Base-by-base conservation (phyloP, 2,329 filamentous ascomycete genomes). In the Neocatenulostroma microsporum region DNA sequence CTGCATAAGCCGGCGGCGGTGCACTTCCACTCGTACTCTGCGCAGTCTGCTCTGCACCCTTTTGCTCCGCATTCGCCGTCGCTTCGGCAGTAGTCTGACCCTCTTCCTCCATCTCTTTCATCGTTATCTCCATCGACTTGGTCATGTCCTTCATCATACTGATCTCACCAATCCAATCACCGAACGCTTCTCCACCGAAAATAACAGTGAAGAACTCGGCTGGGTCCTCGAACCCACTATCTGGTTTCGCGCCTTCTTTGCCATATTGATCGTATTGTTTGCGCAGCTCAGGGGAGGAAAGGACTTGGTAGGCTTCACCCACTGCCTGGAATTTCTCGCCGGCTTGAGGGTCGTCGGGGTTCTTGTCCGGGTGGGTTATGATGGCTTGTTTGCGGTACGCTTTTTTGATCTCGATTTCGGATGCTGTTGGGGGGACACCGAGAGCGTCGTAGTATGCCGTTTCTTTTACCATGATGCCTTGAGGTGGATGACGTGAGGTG, bases 121-220 rank as follows among this genome's bases (percentile, higher is more conserved):
- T 89, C 14, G 86, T 88, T 49, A 98, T 96, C 55, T 98, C 91
- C 89, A 98, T 96, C 29, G 88, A 94, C 55, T 87, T 86, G 13
- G 89, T 96, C 37, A 98, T 73, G 57, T 98, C 91, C 69, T 95
- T 96, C 84, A 98, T 95, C 40, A 98, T 77, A 34, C 85, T 91
- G 51, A 98, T 94, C 72, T 98, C 91, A 49, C 91, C 91, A 56
- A 98, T 96, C 72, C 91, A 86, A 68, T 98, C 89, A 43, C 82
- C 72, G 56, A 98, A 98, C 10, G 89, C 87, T 53, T 95, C 89
- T 42, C 91, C 91, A 51, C 91, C 91, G 58, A 98, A 98, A 52
- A 98, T 98, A 70, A 88, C 93, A 55, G 84, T 84, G 67, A 98
- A 98, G 74, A 98, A 98, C 65, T 98, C 91, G 47, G 87, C 76